A percentile compares a stretch with the other conserved stretches of the same genome.
Evolutionary conservation across 1,284 basidiomycete genomes (phyloP).

Genomic region (Testicularia cyperi): DNA sequence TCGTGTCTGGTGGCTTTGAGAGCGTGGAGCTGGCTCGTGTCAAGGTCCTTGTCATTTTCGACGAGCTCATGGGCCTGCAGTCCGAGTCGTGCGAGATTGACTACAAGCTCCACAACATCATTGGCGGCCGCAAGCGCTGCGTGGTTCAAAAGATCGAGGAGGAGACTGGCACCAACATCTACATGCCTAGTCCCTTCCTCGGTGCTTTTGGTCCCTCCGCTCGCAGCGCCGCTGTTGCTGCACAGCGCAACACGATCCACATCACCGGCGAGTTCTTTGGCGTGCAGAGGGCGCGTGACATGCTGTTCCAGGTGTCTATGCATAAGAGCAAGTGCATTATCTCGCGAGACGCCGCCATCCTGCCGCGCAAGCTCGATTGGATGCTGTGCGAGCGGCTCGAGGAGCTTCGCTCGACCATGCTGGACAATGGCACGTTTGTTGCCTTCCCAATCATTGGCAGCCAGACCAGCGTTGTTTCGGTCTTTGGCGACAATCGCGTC

Average conservation of each 20-base stretch:
- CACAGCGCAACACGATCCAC: slow-evolving; percentile 78
- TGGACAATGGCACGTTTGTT: slow-evolving; percentile 93
- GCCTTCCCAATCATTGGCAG: slow-evolving; percentile 88
- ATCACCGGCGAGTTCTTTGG: slow-evolving; percentile 98
- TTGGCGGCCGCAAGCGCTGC: slow-evolving; percentile 84
- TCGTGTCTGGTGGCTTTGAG: slow-evolving; percentile 81
- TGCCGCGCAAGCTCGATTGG: slow-evolving; percentile 97
- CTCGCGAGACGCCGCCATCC: slow-evolving; percentile 86
- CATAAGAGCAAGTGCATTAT: slow-evolving; percentile 90
- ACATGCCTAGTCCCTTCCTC: slow-evolving; percentile 85
- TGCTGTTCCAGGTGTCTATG: slow-evolving; percentile 83
- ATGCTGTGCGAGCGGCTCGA: slow-evolving; percentile 90
- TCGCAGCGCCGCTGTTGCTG: slow-evolving; percentile 16
- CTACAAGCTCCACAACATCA: slow-evolving; percentile 87
- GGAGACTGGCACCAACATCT: slow-evolving; percentile 95
- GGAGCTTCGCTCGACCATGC: slow-evolving; percentile 86
- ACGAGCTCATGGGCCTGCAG: slow-evolving; percentile 72
- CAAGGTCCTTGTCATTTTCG: slow-evolving; percentile 85
- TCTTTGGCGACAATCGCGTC: slow-evolving; percentile 90
- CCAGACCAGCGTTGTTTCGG: slow-evolving; percentile 85
- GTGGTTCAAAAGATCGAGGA: slow-evolving; percentile 91
- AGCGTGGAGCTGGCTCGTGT: slow-evolving; percentile 88
- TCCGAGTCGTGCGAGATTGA: slow-evolving; percentile 90
- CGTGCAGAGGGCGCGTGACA: slow-evolving; percentile 89
- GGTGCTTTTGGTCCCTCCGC: slow-evolving; percentile 67